Conservation (phyloP, 2,329 filamentous ascomycete genomes). For the Lasiodiplodia citricola region DNA sequence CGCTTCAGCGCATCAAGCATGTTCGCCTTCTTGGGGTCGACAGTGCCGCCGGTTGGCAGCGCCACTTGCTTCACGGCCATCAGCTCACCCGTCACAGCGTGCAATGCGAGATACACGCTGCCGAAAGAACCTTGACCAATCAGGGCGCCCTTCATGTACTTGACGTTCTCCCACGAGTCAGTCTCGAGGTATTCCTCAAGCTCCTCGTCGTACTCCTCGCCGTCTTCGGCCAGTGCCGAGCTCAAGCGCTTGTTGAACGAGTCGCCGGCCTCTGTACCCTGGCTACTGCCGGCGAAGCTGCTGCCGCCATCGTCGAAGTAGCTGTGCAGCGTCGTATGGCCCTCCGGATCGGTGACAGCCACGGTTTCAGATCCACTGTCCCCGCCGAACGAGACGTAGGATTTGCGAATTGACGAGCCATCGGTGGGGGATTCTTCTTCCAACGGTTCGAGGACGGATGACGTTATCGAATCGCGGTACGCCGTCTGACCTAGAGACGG, state of each 20-base stretch:
- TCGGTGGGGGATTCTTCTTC: conserved; percentile 89
- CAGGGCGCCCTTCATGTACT: conserved; percentile 98
- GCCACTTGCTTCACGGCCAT: conserved; percentile 99
- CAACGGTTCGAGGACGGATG: conserved; percentile 84
- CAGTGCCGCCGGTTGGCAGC: conserved; percentile 75
- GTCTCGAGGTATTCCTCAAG: conserved; percentile 87
- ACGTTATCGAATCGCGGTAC: conserved; percentile 87
- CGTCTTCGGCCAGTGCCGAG: conserved; percentile 85
- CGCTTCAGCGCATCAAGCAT: conserved; percentile 98
- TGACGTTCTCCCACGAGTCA: conserved; percentile 94
- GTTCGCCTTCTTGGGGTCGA: conserved; percentile 90
- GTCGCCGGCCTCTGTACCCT: conserved; percentile 63
- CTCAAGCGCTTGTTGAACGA: conserved; percentile 84
- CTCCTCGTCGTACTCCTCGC: conserved; percentile 89
- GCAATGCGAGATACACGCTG: conserved; percentile 90
- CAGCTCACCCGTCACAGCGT: conserved; percentile 94
- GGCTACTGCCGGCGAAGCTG: conserved; percentile 69
- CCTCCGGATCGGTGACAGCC: conserved; percentile 78
- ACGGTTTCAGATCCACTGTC: conserved; percentile 74
- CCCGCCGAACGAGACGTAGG: conserved; percentile 84
- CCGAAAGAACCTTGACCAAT: conserved; percentile 98
- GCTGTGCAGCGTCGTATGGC: conserved; percentile 70
- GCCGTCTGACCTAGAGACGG: conserved; percentile 48
- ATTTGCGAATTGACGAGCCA: conserved; percentile 78
- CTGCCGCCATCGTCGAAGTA: conserved; percentile 85